Percentiles rank a stretch among this genome's conserved stretches.
Evolutionary conservation across 306 rosid species (phyloP).

Genomic region (Cicer chorassanicum): DNA sequence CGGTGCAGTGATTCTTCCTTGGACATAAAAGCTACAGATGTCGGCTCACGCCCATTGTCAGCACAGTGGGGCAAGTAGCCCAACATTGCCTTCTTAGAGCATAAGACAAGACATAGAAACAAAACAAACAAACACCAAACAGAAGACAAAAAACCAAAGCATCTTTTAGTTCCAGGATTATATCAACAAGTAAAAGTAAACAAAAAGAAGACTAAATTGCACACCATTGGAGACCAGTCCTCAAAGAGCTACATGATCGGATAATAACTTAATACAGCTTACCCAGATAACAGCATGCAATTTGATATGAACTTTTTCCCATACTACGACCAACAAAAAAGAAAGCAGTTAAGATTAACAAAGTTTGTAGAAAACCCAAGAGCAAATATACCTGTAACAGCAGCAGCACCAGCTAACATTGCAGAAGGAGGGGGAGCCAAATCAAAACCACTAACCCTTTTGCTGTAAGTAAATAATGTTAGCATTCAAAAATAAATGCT

Average conservation of each 20-base stretch:
- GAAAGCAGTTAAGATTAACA: slow-evolving; percentile 71
- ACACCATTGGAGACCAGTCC: slow-evolving; percentile 63
- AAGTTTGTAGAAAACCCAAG: slow-evolving; percentile 42
- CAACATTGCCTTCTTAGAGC: slow-evolving; percentile 99
- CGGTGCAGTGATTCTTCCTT: slow-evolving; percentile 94
- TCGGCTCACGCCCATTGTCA: slow-evolving; percentile 99
- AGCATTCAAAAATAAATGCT: slow-evolving; percentile 42
- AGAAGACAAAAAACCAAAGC: slow-evolving; percentile 92
- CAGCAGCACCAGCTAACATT: slow-evolving; percentile 65
- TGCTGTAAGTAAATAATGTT: slow-evolving; percentile 68
- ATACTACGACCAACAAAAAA: slow-evolving; percentile 80
- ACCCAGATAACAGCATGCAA: slow-evolving; percentile 95
- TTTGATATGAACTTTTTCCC: slow-evolving; percentile 86
- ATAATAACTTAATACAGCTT: slow-evolving; percentile 79
- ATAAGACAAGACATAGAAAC: slow-evolving; percentile 93
- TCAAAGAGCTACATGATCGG: slow-evolving; percentile 54
- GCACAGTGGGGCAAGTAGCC: slow-evolving; percentile 99
- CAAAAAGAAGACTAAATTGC: slow-evolving; percentile 49
- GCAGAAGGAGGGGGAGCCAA: slow-evolving; percentile 98
- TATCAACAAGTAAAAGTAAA: slow-evolving; percentile 79
- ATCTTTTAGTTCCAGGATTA: slow-evolving; percentile 95
- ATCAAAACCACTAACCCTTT: slow-evolving; percentile 98
- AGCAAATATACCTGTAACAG: slow-evolving; percentile 74
- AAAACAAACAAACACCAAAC: slow-evolving; percentile 97
- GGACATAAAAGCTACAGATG: slow-evolving; percentile 99